Conservation (phyloP, 441 rosid species). For the Omphalea diandra region DNA sequence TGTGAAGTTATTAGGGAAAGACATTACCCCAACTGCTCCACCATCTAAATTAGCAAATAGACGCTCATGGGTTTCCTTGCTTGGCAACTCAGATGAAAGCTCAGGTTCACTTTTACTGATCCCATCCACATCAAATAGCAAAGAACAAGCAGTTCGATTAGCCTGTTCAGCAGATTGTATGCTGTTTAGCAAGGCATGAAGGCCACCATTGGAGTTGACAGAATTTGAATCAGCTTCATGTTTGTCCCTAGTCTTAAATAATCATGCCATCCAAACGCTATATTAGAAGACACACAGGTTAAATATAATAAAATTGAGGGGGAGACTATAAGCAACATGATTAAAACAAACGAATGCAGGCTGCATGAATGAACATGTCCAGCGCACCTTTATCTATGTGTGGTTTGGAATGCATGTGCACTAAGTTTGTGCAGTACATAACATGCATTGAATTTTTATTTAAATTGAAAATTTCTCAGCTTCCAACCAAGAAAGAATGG, state of each 20-base stretch:
- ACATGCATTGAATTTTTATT: background rate
- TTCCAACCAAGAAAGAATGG: background rate
- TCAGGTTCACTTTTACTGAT: slow-evolving; percentile 30
- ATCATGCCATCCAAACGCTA: slow-evolving; percentile 27
- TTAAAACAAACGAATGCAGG: too few species aligned
- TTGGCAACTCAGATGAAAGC: slow-evolving; percentile 28
- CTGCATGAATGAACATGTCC: background rate
- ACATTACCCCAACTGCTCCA: slow-evolving; percentile 28
- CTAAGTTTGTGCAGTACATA: background rate
- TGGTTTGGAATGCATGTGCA: background rate
- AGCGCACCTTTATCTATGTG: background rate
- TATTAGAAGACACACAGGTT: slow-evolving; percentile 20
- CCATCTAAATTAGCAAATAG: slow-evolving; percentile 20
- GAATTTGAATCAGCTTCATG: slow-evolving; percentile 35
- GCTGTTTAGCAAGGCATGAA: slow-evolving; percentile 18
- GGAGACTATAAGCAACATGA: too few species aligned
- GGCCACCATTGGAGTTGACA: slow-evolving; percentile 24
- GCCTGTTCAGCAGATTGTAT: slow-evolving; percentile 25
- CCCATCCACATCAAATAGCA: slow-evolving; percentile 23
- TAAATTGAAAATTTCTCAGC: background rate
- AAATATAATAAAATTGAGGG: too few species aligned
- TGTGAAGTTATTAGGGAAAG: slow-evolving; percentile 33
- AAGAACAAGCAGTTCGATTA: slow-evolving; percentile 25
- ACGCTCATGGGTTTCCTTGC: slow-evolving; percentile 26
- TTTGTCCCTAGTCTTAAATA: slow-evolving; percentile 42